Evolutionary conservation across 2,329 filamentous ascomycete species (phyloP).

Genomic region (Cercospora sojina): DNA sequence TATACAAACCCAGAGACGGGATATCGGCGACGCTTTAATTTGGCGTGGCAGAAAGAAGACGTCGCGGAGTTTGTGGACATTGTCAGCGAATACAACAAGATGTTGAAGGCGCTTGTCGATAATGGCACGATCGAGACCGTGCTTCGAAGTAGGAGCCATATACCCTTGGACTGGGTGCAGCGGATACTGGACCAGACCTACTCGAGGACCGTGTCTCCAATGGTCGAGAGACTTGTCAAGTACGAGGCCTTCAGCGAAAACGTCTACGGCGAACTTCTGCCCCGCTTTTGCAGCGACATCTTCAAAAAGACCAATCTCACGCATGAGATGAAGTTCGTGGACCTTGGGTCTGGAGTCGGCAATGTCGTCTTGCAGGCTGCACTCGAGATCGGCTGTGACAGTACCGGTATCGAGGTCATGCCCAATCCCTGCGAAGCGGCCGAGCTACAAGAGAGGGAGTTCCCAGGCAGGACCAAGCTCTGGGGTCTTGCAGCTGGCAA

Average conservation of each 20-base stretch:
- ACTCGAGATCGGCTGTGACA: constrained; percentile 88
- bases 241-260: constrained; percentile 92
- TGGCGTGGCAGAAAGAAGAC: constrained; percentile 67
- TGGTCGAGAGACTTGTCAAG: constrained; percentile 76
- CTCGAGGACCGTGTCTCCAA: constrained; percentile 85
- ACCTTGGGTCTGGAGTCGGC: constrained; percentile 91
- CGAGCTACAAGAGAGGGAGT: constrained; percentile 76
- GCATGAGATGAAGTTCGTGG: constrained; percentile 84
- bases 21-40: constrained; percentile 72
- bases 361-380: constrained; percentile 95
- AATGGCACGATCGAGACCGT: constrained; percentile 71
- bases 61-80: constrained; percentile 67
- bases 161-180: constrained; percentile 68
- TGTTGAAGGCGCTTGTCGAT: constrained; percentile 63
- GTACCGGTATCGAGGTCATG: constrained; percentile 97
- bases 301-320: constrained; percentile 75
- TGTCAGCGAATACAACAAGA: constrained; percentile 73
- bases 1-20: constrained; percentile 73
- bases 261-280: constrained; percentile 89
- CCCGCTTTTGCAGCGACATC: constrained; percentile 79
- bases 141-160: constrained; percentile 65
- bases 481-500: constrained; percentile 83
- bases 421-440: constrained; percentile 81
- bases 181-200: constrained; percentile 78
- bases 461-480: constrained; percentile 76